Percentiles rank a stretch among this genome's conserved stretches.
phyloP scores from a whole-genome alignment of 768 basidiomycete genomes.

The Kwoniella sp. region DNA sequence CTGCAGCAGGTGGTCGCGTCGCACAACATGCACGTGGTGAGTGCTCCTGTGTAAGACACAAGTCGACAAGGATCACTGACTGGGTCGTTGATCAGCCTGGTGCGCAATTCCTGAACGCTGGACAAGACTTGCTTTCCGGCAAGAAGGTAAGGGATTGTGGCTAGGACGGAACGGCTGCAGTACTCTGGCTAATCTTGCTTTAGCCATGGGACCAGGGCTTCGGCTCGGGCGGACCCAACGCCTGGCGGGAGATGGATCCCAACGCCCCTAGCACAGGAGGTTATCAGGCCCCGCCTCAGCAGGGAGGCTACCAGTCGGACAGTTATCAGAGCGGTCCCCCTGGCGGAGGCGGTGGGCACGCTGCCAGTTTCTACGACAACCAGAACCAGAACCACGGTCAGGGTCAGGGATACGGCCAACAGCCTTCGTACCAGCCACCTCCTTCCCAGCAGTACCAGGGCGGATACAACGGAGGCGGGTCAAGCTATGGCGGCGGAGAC shows the following conservation, averaged over 20 bases:
- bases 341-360: neutral
- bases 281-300: too few species aligned
- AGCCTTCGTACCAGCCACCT: slow-evolving; percentile 5
- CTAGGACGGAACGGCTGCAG: neutral
- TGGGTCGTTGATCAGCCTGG: slow-evolving; percentile 46
- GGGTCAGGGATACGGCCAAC: slow-evolving; percentile 6
- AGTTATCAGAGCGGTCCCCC: neutral
- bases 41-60: slow-evolving; percentile 7
- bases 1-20: slow-evolving; percentile 44
- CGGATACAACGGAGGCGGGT: slow-evolving; percentile 1
- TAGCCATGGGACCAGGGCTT: slow-evolving; percentile 49
- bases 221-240: slow-evolving; percentile 44
- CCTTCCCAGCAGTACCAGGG: slow-evolving; percentile 5
- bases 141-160: slow-evolving; percentile 32
- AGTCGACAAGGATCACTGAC: too few species aligned
- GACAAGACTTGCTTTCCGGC: slow-evolving; percentile 44
- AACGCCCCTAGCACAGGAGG: slow-evolving; percentile 2
- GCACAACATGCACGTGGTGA: slow-evolving; percentile 47
- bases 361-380: slow-evolving; percentile 6
- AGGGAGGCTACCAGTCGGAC: slow-evolving; percentile 8
- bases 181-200: neutral
- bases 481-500: too few species aligned
- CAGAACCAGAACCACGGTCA: slow-evolving; percentile 4
- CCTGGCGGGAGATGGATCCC: slow-evolving; percentile 44
- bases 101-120: slow-evolving; percentile 44